Evolutionary conservation across 768 basidiomycete species (phyloP).

Genomic region (Heimioporus sp.): DNA sequence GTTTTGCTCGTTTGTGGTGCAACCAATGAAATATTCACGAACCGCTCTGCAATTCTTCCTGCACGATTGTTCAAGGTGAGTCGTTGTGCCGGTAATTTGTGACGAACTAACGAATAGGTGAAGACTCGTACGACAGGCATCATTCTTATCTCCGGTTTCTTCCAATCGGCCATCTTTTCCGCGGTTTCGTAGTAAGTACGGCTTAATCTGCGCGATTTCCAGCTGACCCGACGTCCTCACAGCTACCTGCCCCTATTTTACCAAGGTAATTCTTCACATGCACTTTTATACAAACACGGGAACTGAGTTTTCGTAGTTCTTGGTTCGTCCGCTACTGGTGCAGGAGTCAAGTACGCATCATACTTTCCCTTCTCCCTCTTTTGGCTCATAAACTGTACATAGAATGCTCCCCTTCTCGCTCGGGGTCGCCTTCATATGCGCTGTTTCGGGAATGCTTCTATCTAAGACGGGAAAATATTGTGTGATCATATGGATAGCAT

Average conservation of each 20-base stretch:
- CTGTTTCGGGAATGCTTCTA: conserved; percentile 54
- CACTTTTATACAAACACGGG: background rate
- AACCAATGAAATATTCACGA: conserved; percentile 61
- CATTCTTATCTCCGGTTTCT: conserved; percentile 53
- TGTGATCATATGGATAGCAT: conserved; percentile 59
- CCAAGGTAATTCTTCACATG: conserved; percentile 40
- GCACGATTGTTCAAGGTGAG: conserved; percentile 69
- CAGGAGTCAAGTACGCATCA: conserved; percentile 59
- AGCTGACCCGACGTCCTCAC: background rate
- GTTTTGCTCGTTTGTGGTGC: conserved; percentile 48
- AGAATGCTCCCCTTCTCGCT: conserved; percentile 79
- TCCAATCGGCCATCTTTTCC: conserved; percentile 68
- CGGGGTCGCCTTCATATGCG: conserved; percentile 52
- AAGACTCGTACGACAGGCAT: conserved; percentile 74
- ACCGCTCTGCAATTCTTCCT: conserved; percentile 67
- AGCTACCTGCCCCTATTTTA: conserved; percentile 74
- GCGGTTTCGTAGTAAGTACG: conserved; percentile 31
- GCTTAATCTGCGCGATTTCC: background rate
- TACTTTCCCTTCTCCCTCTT: background rate
- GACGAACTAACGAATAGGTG: background rate
- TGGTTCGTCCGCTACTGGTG: conserved; percentile 68
- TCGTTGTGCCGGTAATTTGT: background rate
- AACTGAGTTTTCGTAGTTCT: conserved; percentile 39
- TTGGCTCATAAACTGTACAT: background rate
- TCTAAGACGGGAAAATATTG: conserved; percentile 60